Evolutionary conservation across 2,329 filamentous ascomycete species (phyloP).

Genomic region (Verruconis gallopava): DNA sequence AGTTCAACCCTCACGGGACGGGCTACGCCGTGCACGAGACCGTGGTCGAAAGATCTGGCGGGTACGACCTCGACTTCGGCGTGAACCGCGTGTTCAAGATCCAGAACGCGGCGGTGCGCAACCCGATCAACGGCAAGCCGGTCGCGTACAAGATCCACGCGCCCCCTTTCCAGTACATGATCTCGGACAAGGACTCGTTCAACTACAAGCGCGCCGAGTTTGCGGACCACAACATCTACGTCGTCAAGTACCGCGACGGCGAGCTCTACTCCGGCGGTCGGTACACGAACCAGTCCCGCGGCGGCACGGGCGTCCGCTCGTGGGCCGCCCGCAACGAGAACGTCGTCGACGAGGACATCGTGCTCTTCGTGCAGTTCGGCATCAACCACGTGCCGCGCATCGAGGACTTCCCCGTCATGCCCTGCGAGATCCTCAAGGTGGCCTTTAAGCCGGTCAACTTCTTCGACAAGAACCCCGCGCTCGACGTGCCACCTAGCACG

Average conservation of each 20-base stretch:
- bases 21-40: constrained; percentile 37
- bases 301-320: constrained; percentile 33
- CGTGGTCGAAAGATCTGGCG: constrained; percentile 33
- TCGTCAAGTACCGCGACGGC: constrained; percentile 42
- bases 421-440: constrained; percentile 44
- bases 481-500: constrained; percentile 43
- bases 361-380: constrained; percentile 44
- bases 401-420: constrained; percentile 49
- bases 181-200: constrained; percentile 39
- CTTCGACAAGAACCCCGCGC: constrained; percentile 44
- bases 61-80: constrained; percentile 35
- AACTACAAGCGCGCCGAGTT: constrained; percentile 47
- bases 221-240: constrained; percentile 45
- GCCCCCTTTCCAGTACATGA: constrained; percentile 37
- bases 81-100: constrained; percentile 37
- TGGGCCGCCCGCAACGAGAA: constrained; percentile 40
- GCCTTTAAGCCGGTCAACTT: constrained; percentile 46
- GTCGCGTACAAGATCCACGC: constrained; percentile 38
- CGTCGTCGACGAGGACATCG: constrained; percentile 43
- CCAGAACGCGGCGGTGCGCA: constrained; percentile 30
- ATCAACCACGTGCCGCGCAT: constrained; percentile 43
- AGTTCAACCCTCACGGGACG: constrained; percentile 43
- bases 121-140: constrained; percentile 35
- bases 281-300: constrained; percentile 47
- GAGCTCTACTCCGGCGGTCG: constrained; percentile 48